Evolutionary conservation across 768 basidiomycete species (phyloP).

Genomic region (Leccinum pellstonianum): DNA sequence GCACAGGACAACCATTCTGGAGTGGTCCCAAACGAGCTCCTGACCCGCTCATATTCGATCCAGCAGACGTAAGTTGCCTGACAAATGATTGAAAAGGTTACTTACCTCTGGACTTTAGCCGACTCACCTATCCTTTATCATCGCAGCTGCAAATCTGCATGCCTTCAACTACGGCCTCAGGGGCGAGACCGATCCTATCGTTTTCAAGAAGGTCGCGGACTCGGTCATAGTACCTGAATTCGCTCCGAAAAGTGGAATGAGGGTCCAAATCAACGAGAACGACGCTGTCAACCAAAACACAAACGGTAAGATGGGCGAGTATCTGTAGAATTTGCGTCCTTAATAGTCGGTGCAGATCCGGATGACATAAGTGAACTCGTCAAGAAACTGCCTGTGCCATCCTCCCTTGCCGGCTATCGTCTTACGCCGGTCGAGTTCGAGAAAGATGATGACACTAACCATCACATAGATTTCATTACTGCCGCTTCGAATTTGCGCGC

Average conservation of each 20-base stretch:
- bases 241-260: conserved; percentile 87
- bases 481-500: conserved; percentile 96
- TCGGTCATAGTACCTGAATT: conserved; percentile 88
- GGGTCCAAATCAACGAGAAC: conserved; percentile 90
- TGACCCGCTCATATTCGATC: conserved; percentile 82
- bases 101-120: conserved; percentile 47
- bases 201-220: conserved; percentile 85
- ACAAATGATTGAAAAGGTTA: conserved; percentile 5
- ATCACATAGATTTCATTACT: conserved; percentile 99
- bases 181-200: conserved; percentile 74
- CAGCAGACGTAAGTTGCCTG: conserved; percentile 67
- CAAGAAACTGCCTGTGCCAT: conserved; percentile 80
- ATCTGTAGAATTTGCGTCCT: background rate
- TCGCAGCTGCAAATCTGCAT: conserved; percentile 93
- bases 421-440: conserved; percentile 95
- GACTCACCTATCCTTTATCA: conserved; percentile 83
- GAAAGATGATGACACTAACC: conserved; percentile 97
- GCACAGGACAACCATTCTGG: conserved; percentile 97
- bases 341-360: conserved; percentile 34
- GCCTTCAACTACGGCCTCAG: conserved; percentile 97
- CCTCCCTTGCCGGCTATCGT: conserved; percentile 93
- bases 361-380: conserved; percentile 57
- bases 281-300: conserved; percentile 74
- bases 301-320: conserved; percentile 19
- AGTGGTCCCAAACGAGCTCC: conserved; percentile 98